Conservation (phyloP, 306 rosid genomes). For the Prunus salicina region DNA sequence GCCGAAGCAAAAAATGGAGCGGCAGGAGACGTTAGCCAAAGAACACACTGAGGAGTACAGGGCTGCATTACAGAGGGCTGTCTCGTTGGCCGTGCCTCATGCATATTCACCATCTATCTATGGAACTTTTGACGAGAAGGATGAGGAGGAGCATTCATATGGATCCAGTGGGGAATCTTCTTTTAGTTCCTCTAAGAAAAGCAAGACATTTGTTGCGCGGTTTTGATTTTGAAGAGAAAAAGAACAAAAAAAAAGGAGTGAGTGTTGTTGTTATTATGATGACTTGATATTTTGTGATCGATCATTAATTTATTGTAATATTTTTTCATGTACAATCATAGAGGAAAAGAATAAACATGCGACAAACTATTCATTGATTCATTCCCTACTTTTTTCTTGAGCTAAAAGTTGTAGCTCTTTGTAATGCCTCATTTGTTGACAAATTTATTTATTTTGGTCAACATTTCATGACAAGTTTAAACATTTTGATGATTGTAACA, state of each 20-base stretch:
- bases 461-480: background rate
- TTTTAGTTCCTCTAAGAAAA: conserved; percentile 37
- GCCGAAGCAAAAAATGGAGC: conserved; percentile 71
- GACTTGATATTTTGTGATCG: background rate
- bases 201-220: conserved; percentile 15
- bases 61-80: conserved; percentile 91
- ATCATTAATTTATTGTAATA: background rate
- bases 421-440: background rate
- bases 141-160: conserved; percentile 34
- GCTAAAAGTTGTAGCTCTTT: background rate
- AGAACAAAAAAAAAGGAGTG: background rate
- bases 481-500: no score
- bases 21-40: conserved; percentile 60
- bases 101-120: conserved; percentile 63
- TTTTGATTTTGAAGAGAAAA: background rate
- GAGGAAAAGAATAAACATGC: background rate
- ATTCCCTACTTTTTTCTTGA: background rate
- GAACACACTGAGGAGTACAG: conserved; percentile 63
- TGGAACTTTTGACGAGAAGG: conserved; percentile 69
- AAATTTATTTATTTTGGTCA: no score
- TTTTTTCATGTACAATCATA: background rate
- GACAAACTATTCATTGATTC: background rate
- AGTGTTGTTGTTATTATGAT: conserved; percentile 7
- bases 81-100: conserved; percentile 75
- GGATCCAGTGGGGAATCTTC: conserved; percentile 54